These are phyloP conservation scores for Agastache rugosa DNA, from an alignment of 257 asterid species.

Conservation along the genomic window DNA sequence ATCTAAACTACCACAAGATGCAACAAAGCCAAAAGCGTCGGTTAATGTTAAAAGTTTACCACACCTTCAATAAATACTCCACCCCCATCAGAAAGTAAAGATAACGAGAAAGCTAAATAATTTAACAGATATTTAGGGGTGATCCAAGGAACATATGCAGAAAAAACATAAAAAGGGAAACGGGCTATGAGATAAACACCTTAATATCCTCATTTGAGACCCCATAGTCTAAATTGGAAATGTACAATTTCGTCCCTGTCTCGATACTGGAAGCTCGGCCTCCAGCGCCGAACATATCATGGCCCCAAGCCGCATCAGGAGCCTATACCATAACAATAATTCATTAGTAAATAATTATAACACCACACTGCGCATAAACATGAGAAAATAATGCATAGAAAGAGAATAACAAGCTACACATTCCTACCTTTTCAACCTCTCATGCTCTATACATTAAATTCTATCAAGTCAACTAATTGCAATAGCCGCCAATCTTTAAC, in stretches of 20 bases:
- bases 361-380: neutral
- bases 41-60: neutral
- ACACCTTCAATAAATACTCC: neutral
- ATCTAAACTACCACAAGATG: slow-evolving; percentile 12
- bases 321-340: slow-evolving; percentile 54
- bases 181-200: slow-evolving; percentile 42
- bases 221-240: slow-evolving; percentile 90
- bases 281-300: slow-evolving; percentile 70
- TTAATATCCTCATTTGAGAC: slow-evolving; percentile 92
- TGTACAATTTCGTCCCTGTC: slow-evolving; percentile 95
- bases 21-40: neutral
- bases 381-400: neutral
- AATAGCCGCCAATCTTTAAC: neutral
- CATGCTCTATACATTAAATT: neutral
- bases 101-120: neutral
- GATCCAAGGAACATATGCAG: neutral
- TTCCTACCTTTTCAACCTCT: neutral
- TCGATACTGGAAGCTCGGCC: slow-evolving; percentile 74
- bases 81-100: neutral
- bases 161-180: neutral
- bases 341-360: slow-evolving; percentile 13
- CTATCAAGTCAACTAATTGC: neutral
- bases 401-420: neutral
- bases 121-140: neutral
- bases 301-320: slow-evolving; percentile 87